phyloP scores from a whole-genome alignment of 371 early-diverging fungal genomes.

The Actinomortierella ambigua region DNA sequence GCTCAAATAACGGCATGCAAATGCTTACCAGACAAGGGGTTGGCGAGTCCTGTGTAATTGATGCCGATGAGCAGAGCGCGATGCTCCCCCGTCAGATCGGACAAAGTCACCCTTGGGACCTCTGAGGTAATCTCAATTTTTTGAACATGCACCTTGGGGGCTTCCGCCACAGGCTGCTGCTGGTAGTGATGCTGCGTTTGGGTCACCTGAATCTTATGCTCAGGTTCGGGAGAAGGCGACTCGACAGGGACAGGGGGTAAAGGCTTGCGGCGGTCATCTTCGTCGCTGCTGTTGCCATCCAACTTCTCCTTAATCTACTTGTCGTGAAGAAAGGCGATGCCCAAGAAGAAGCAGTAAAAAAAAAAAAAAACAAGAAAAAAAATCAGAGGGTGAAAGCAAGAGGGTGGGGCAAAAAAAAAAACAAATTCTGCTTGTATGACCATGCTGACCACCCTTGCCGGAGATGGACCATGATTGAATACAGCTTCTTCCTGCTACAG shows the following conservation, averaged over 20 bases:
- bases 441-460: too few species aligned
- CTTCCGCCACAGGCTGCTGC: not conserved
- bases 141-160: conserved; percentile 7
- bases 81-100: conserved; percentile 32
- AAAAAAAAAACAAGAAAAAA: conserved; percentile 1
- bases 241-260: conserved; percentile 21
- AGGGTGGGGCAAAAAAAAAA: not conserved
- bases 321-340: not conserved
- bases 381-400: not conserved
- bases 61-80: conserved; percentile 45
- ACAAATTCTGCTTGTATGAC: too few species aligned
- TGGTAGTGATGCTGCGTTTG: not conserved
- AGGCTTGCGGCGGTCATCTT: conserved; percentile 8
- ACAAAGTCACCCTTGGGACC: conserved; percentile 16
- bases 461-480: too few species aligned
- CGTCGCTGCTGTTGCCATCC: too few species aligned
- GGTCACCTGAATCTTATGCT: not conserved
- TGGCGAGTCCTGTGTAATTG: conserved; percentile 32
- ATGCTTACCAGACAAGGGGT: conserved; percentile 28
- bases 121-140: conserved; percentile 15
- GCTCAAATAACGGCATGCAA: too few species aligned
- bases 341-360: not conserved
- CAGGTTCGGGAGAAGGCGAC: conserved; percentile 5
- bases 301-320: too few species aligned
- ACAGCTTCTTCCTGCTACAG: too few species aligned